phyloP scores from a whole-genome alignment of 768 basidiomycete genomes.

The Pleurotus tuber-regium region DNA sequence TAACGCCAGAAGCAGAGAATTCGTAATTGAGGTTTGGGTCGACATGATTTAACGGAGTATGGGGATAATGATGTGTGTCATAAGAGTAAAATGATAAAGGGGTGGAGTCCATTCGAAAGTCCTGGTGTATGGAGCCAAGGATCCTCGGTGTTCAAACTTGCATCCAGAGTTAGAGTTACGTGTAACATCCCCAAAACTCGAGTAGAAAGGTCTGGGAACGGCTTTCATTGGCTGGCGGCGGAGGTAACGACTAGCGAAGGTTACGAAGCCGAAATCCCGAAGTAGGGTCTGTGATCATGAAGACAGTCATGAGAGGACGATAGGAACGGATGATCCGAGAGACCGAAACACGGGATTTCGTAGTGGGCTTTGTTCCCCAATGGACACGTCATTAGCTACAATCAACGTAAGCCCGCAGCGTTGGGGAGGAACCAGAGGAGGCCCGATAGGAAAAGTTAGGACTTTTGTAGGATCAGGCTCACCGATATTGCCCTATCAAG shows the following conservation, averaged over 20 bases:
- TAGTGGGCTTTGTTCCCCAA: background rate
- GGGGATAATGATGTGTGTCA: background rate
- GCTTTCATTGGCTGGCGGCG: background rate
- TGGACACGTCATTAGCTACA: background rate
- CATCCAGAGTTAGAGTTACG: background rate
- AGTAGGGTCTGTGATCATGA: slow-evolving; percentile 2
- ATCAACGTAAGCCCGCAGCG: background rate
- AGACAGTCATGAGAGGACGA: slow-evolving; percentile 8
- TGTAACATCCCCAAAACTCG: background rate
- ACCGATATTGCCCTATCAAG: too few relatives aligned
- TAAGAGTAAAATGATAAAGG: background rate
- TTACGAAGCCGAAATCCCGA: background rate
- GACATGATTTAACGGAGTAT: too few relatives aligned
- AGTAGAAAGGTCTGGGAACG: background rate
- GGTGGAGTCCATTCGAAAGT: background rate
- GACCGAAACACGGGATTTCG: slow-evolving; percentile 5
- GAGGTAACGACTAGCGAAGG: background rate
- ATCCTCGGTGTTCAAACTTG: background rate
- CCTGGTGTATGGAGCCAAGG: too few relatives aligned
- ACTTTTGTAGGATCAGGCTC: too few relatives aligned
- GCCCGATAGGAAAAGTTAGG: too few relatives aligned
- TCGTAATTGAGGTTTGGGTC: background rate
- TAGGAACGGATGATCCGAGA: slow-evolving; percentile 7
- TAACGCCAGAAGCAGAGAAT: background rate
- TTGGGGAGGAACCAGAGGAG: too few relatives aligned